These are phyloP conservation scores for Mycena maculata DNA, from an alignment of 768 basidiomycete genomes.

Conservation along the genomic window DNA sequence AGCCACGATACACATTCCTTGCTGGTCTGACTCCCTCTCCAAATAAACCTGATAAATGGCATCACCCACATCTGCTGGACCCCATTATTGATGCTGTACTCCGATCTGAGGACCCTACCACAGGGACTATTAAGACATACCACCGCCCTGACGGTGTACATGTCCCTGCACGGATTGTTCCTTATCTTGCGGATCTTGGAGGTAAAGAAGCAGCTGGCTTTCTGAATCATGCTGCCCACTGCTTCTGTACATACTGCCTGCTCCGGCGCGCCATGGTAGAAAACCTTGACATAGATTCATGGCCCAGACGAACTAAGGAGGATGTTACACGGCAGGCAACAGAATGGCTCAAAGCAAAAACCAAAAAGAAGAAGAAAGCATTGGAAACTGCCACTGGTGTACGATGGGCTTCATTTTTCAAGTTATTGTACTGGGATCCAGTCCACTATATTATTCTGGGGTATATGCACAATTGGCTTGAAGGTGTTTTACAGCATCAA, in stretches of 20 bases:
- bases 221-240: too few relatives aligned
- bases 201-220: too few relatives aligned
- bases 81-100: too few relatives aligned
- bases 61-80: too few relatives aligned
- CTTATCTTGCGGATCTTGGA: not conserved
- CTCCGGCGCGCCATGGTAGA: not conserved
- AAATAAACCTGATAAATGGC: too few relatives aligned
- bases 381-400: conserved; percentile 20
- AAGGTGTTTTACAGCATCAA: conserved; percentile 32
- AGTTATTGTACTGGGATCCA: conserved; percentile 31
- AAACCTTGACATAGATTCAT: conserved; percentile 25
- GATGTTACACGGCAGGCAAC: conserved; percentile 24
- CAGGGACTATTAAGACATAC: not conserved
- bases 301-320: conserved; percentile 14
- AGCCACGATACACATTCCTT: too few relatives aligned
- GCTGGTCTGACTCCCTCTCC: too few relatives aligned
- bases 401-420: conserved; percentile 29
- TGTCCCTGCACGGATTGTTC: not conserved
- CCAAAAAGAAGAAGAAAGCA: not conserved
- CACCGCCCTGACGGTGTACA: not conserved
- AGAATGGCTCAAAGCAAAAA: conserved; percentile 25
- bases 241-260: conserved; percentile 38
- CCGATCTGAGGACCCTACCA: too few relatives aligned
- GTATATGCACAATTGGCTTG: conserved; percentile 37
- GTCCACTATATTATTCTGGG: conserved; percentile 32